A percentile compares a stretch with the other conserved stretches of the same genome.
These are phyloP conservation scores for Solanum hybrid DNA, from an alignment of 305 asterid genomes.

Conservation along the genomic window DNA sequence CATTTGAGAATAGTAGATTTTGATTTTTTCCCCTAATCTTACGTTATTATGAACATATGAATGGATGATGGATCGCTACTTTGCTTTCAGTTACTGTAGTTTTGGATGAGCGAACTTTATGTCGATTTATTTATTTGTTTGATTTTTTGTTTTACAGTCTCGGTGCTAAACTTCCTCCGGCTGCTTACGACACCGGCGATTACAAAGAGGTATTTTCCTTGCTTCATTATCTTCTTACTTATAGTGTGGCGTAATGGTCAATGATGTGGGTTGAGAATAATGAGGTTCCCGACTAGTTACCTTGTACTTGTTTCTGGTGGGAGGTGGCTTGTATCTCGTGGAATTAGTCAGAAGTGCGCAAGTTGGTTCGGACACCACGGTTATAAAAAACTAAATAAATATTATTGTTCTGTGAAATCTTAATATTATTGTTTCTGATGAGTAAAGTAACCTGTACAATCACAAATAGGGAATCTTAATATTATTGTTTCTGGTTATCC, in stretches of 20 bases:
- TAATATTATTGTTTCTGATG: neutral
- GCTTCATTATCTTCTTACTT: no score
- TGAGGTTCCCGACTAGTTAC: neutral
- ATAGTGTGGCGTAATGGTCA: neutral
- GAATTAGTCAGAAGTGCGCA: neutral
- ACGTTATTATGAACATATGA: neutral
- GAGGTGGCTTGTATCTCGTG: neutral
- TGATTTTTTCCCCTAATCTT: neutral
- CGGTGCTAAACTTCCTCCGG: constrained; percentile 73
- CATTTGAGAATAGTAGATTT: neutral
- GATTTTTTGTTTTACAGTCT: constrained; percentile 32
- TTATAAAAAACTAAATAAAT: neutral
- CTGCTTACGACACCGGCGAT: constrained; percentile 23
- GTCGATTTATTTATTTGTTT: neutral
- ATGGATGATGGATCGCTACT: neutral
- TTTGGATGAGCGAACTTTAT: neutral
- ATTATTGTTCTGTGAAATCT: neutral
- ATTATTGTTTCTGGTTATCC: neutral
- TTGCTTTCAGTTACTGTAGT: neutral
- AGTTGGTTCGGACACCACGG: neutral
- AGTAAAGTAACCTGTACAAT: neutral
- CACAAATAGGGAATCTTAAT: neutral
- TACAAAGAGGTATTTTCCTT: constrained; percentile 37
- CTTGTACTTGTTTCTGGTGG: neutral
- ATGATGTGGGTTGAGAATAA: neutral